A percentile compares a stretch with the other conserved stretches of the same genome.
Evolutionary conservation across 441 rosid species (phyloP).

Genomic region (Jatropha multifida): DNA sequence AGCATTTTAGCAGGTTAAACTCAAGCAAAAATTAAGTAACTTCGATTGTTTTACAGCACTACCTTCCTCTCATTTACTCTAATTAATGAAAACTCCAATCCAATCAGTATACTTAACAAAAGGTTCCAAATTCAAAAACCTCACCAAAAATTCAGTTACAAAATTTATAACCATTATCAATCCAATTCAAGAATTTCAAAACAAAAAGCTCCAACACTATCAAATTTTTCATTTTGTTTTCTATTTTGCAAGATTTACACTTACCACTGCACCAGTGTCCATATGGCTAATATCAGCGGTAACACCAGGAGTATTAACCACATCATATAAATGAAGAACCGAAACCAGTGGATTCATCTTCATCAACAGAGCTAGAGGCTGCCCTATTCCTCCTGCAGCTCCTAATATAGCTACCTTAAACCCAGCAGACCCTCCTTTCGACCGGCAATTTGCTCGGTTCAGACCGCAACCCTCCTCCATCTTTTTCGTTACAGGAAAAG

Average conservation of each 20-base stretch:
- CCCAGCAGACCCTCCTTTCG: constrained; percentile 74
- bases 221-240: not conserved
- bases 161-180: not conserved
- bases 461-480: constrained; percentile 41
- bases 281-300: constrained; percentile 89
- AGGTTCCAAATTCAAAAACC: not conserved
- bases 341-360: constrained; percentile 91
- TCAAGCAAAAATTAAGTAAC: too few species aligned
- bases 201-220: not conserved
- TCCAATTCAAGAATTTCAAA: not conserved
- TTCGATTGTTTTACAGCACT: not conserved
- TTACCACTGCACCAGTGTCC: constrained; percentile 78
- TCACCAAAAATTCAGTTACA: not conserved
- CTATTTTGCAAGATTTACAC: not conserved
- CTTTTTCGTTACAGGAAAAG: constrained; percentile 14
- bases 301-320: constrained; percentile 83
- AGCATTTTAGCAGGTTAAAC: too few species aligned
- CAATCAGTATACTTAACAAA: not conserved
- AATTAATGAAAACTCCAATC: not conserved
- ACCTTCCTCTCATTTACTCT: too few species aligned
- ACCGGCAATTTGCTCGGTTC: constrained; percentile 51
- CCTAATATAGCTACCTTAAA: constrained; percentile 88
- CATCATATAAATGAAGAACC: constrained; percentile 82
- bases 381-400: constrained; percentile 95
- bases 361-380: constrained; percentile 83